Evolutionary conservation across 345 rosid genomes (phyloP).

Genomic region (Pugionium dolabratum): DNA sequence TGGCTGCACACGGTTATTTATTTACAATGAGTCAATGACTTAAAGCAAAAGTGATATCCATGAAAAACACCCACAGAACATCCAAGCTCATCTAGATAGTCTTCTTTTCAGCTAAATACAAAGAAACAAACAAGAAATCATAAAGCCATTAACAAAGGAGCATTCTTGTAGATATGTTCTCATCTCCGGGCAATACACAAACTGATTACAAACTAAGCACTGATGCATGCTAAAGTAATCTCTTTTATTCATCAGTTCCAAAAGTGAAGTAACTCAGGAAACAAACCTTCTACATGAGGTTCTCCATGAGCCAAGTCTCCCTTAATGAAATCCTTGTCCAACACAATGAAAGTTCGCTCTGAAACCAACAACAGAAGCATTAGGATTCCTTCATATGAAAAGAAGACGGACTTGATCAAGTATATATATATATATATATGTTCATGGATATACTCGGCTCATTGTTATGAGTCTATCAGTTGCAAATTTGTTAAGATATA

Average conservation of each 20-base stretch:
- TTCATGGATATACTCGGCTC: not conserved
- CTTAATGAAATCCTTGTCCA: constrained; percentile 66
- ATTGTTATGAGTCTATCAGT: not conserved
- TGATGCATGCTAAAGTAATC: not conserved
- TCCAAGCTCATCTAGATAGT: constrained; percentile 3
- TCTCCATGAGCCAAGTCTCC: constrained; percentile 62
- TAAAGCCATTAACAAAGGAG: constrained; percentile 21
- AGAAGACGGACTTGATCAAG: not conserved
- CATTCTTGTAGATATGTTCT: constrained; percentile 9
- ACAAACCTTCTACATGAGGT: constrained; percentile 72
- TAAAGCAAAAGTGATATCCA: not conserved
- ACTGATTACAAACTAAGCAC: not conserved
- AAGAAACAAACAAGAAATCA: not conserved
- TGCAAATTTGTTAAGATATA: not conserved
- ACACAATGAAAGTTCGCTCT: constrained; percentile 87
- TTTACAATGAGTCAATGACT: not conserved
- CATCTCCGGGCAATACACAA: not conserved
- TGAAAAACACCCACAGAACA: not conserved
- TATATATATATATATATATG: no score
- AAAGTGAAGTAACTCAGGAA: constrained; percentile 10
- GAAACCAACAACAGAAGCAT: constrained; percentile 40
- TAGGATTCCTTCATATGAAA: not conserved
- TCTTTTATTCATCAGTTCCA: constrained; percentile 1
- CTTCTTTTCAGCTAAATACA: not conserved
- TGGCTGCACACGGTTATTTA: constrained; percentile 48